Conservation (phyloP, 2,329 filamentous ascomycete species). For the Epichloe bromicola region DNA sequence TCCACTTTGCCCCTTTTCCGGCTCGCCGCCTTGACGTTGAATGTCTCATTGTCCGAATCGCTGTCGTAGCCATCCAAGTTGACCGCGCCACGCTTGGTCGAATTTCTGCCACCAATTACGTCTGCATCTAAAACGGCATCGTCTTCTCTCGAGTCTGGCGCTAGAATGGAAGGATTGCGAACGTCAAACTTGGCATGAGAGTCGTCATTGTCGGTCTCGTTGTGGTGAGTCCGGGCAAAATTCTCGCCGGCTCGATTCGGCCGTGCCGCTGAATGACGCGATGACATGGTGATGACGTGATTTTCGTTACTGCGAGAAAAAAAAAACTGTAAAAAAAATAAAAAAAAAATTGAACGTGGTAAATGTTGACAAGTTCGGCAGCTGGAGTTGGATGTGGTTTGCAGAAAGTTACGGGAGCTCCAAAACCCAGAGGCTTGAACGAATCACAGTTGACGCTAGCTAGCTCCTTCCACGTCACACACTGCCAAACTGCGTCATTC, state of each 20-base stretch:
- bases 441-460: not conserved
- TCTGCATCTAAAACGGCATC: slow-evolving; percentile 75
- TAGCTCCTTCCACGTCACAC: not conserved
- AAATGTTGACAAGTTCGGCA: not conserved
- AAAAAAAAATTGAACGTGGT: no score
- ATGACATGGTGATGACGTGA: slow-evolving; percentile 9
- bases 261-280: slow-evolving; percentile 35
- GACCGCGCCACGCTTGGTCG: slow-evolving; percentile 82
- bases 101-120: slow-evolving; percentile 69
- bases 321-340: no score
- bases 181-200: slow-evolving; percentile 90
- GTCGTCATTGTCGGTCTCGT: slow-evolving; percentile 33
- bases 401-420: not conserved
- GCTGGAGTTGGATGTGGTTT: not conserved
- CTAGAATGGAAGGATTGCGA: slow-evolving; percentile 85
- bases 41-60: slow-evolving; percentile 84
- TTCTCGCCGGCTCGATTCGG: slow-evolving; percentile 76
- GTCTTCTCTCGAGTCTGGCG: slow-evolving; percentile 61
- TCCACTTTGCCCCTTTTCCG: slow-evolving; percentile 37
- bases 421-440: not conserved
- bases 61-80: slow-evolving; percentile 96
- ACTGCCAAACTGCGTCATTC: slow-evolving; percentile 7
- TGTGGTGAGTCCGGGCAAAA: slow-evolving; percentile 62
- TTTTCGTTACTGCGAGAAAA: not conserved
- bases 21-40: slow-evolving; percentile 58